phyloP scores from a whole-genome alignment of 129 eudicot species.

The Escallonia herrerae region DNA sequence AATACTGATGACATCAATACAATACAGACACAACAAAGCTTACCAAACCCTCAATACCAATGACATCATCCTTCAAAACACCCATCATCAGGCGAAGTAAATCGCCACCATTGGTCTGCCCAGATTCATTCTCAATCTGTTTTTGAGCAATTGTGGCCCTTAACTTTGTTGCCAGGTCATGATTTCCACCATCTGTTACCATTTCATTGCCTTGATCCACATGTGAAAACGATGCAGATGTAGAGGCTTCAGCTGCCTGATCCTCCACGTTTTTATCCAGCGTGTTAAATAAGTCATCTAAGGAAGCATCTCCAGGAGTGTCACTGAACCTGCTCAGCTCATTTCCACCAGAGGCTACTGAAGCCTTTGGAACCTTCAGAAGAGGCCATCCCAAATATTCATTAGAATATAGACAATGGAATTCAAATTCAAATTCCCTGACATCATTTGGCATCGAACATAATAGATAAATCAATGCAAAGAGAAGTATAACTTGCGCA shows the following conservation, averaged over 20 bases:
- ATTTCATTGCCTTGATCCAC: constrained; percentile 28
- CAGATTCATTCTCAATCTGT: constrained; percentile 73
- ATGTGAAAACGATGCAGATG: constrained; percentile 65
- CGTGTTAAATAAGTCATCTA: constrained; percentile 88
- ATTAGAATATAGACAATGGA: constrained; percentile 1
- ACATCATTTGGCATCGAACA: too few species aligned
- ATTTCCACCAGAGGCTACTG: constrained; percentile 33
- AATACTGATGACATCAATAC: constrained; percentile 16
- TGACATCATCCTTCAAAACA: constrained; percentile 76
- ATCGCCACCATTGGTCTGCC: constrained; percentile 68
- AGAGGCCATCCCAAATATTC: neutral
- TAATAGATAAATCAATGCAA: too few species aligned
- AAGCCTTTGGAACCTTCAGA: constrained; percentile 43
- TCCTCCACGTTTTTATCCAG: constrained; percentile 44
- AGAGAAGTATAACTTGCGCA: too few species aligned
- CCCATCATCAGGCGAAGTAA: constrained; percentile 83
- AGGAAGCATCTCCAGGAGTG: constrained; percentile 89
- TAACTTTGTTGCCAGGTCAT: constrained; percentile 71
- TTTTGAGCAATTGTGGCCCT: constrained; percentile 91
- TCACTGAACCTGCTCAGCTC: constrained; percentile 94
- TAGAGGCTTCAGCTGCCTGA: constrained; percentile 59
- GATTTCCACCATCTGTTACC: constrained; percentile 44
- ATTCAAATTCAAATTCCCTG: neutral
- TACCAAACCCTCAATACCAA: constrained; percentile 80
- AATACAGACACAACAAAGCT: constrained; percentile 13